Evolutionary conservation across 225 moss, liverwort and hornwort genomes (phyloP).

Genomic region (Thuidium tamariscinum): DNA sequence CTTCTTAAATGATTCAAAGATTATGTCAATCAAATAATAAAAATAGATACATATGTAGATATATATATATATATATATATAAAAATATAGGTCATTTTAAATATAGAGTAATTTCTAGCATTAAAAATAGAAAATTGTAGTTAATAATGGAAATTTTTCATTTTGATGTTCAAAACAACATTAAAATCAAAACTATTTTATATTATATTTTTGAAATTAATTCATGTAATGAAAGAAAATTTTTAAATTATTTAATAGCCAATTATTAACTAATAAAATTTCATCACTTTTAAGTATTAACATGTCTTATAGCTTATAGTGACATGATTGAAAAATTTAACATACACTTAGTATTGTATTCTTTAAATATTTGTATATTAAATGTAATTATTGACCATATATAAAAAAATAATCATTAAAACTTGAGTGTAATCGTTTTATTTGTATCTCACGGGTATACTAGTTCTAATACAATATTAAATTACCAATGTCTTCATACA

Average conservation of each 20-base stretch:
- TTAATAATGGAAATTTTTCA: neutral
- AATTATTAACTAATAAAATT: rapidly evolving
- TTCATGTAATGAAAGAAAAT: rapidly evolving
- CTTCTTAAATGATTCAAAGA: neutral
- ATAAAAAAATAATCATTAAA: neutral
- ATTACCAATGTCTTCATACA: neutral
- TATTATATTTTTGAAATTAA: no score
- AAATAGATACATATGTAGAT: neutral
- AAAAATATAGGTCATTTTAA: neutral
- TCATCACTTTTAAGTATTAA: no score
- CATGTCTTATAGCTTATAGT: rapidly evolving
- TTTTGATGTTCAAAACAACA: neutral
- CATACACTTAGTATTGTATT: rapidly evolving
- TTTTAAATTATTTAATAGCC: no score
- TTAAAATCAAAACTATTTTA: neutral
- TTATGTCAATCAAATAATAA: neutral
- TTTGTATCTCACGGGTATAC: neutral
- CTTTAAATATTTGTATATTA: no score
- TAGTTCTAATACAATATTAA: neutral
- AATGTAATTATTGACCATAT: neutral
- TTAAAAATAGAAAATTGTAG: neutral
- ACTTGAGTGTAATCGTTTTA: neutral
- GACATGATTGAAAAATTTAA: neutral
- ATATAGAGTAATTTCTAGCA: neutral
- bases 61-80: neutral